Base-by-base conservation (phyloP, 225 moss, liverwort and hornwort species). In the Pleurozium schreberi region DNA sequence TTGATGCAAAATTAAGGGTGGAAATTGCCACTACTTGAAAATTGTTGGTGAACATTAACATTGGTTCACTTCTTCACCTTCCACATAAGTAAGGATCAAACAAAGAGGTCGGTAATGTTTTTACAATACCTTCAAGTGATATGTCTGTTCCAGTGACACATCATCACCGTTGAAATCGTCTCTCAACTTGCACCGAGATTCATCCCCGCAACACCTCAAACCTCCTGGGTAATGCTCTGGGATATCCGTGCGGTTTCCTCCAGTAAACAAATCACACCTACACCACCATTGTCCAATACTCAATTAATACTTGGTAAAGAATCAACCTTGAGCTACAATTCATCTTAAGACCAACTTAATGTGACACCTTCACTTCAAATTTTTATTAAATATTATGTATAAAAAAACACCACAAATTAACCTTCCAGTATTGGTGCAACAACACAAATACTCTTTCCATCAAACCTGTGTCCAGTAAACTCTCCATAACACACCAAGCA, bases 221-320 rank as follows among this genome's bases (percentile, higher is more conserved):
- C 93, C 94, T 26, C 94, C 94, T 30, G 57, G 8, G 13, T 95
- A 95, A 75, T 87, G 53, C 28, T 88, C 92, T 55, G 93, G 86
- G 7, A 85, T 6, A 20, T 16, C 18, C 9, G 89, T 83, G 66
- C 80, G 87, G 75, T 88, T 91, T 25, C 82, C 80, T 49, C 92
- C 94, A 3, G 87, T 79, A 40, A 83, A 95, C 86, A 93, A 85
- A 87, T 93, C 84, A 77, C 94, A 95, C 91, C 94, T 95, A 4
- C 18, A 59, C 7, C 59, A 42, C 59, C 42, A 59, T 18, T 12
- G 83, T 74, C 81, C 61, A 61, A 22, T 10, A 43, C 20, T 31
- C 61, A 60, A 81, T 61, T 21, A 53, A 87, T 6, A n/a, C 57
- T 75, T 34, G 81, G 16, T 33, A 59, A 2, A 73, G n/a, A 55